A percentile compares a stretch with the other conserved stretches of the same genome.
phyloP scores from a whole-genome alignment of 805 yeast genomes.

The Saccharomycopsis microspora region DNA sequence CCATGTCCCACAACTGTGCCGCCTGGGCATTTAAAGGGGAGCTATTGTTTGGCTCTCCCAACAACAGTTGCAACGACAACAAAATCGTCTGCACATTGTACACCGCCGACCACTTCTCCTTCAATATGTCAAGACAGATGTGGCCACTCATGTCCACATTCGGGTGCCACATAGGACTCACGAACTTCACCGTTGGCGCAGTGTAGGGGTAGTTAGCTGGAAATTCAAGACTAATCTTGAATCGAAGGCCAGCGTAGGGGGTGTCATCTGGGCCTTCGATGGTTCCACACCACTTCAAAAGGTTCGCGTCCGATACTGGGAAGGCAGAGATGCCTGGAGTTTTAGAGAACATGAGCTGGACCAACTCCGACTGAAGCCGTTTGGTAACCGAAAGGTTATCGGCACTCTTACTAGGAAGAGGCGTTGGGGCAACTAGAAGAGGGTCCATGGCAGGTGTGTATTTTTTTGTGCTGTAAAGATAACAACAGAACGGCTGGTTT shows the following conservation, averaged over 20 bases:
- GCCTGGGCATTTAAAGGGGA: constrained; percentile 47
- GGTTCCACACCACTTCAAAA: constrained; percentile 46
- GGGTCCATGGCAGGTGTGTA: neutral
- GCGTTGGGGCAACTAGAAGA: neutral
- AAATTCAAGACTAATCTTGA: constrained; percentile 38
- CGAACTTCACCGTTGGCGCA: constrained; percentile 46
- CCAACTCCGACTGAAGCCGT: constrained; percentile 38
- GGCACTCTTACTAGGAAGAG: neutral
- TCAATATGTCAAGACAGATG: constrained; percentile 52
- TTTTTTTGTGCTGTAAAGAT: neutral
- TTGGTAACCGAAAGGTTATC: constrained; percentile 39
- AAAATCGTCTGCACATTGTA: constrained; percentile 51
- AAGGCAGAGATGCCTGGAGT: constrained; percentile 44
- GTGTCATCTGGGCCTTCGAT: constrained; percentile 49
- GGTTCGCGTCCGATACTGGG: constrained; percentile 39
- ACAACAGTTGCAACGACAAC: constrained; percentile 44
- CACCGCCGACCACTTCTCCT: constrained; percentile 55
- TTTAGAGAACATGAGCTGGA: constrained; percentile 38
- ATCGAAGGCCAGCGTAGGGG: constrained; percentile 41
- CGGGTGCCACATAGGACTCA: constrained; percentile 56
- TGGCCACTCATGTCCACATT: constrained; percentile 55
- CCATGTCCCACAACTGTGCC: constrained; percentile 39
- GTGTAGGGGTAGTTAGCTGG: constrained; percentile 46
- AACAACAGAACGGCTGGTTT: neutral
- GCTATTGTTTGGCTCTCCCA: constrained; percentile 52